phyloP scores from a whole-genome alignment of 768 basidiomycete genomes.

The Lentinula sp. region DNA sequence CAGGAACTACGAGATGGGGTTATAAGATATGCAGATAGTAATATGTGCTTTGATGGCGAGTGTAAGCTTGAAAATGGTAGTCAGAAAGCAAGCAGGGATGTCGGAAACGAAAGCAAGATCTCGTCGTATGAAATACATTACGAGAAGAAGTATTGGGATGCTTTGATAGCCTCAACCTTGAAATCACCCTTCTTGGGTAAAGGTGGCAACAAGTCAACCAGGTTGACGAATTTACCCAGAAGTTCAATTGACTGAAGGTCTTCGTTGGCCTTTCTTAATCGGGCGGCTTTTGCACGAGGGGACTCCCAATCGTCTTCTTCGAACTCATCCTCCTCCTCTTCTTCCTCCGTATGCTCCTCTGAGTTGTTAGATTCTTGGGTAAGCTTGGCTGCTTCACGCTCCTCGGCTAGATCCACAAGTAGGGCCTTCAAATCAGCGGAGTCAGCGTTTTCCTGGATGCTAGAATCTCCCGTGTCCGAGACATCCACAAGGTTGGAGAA shows the following conservation, averaged over 20 bases:
- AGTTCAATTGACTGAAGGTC: conserved; percentile 20
- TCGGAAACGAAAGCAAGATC: not conserved
- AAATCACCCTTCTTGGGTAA: conserved; percentile 83
- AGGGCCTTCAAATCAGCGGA: conserved; percentile 8
- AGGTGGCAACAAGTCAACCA: conserved; percentile 72
- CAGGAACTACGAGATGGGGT: not conserved
- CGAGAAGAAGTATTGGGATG: conserved; percentile 92
- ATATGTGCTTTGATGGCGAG: not conserved
- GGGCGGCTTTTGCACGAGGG: conserved; percentile 8
- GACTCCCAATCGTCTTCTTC: conserved; percentile 17
- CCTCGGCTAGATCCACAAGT: not conserved
- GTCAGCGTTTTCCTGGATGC: conserved; percentile 23
- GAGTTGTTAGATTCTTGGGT: not conserved
- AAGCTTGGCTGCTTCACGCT: conserved; percentile 10
- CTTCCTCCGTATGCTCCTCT: not conserved
- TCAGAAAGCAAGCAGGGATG: not conserved
- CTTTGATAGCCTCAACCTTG: conserved; percentile 74
- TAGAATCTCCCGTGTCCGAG: conserved; percentile 27
- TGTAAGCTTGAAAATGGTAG: not conserved
- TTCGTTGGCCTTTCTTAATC: conserved; percentile 17
- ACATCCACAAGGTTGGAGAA: conserved; percentile 30
- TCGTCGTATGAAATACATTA: conserved; percentile 26
- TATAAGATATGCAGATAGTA: conserved; percentile 2
- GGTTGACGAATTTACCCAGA: conserved; percentile 61
- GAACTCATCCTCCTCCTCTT: conserved; percentile 17